These are phyloP conservation scores for Hymenoscyphus repandus DNA, from an alignment of 2,329 filamentous ascomycete species.

Conservation along the genomic window DNA sequence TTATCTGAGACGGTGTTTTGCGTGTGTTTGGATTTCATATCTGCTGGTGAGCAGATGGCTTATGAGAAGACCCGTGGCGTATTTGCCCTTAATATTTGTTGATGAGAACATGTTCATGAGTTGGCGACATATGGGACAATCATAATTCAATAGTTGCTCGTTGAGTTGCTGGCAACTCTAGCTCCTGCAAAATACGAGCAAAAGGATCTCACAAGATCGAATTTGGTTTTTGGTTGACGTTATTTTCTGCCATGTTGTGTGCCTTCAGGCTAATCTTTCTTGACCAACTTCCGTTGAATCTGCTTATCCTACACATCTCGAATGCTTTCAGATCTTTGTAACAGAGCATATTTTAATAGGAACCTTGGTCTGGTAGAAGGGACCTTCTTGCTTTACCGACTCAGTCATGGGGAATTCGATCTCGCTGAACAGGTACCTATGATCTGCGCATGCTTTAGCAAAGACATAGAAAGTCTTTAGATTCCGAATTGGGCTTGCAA, in stretches of 20 bases:
- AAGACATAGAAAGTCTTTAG: slow-evolving; percentile 63
- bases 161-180: background rate
- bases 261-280: too few species aligned
- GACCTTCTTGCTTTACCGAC: slow-evolving; percentile 46
- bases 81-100: too few species aligned
- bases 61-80: too few species aligned
- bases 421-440: slow-evolving; percentile 38
- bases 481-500: slow-evolving; percentile 68
- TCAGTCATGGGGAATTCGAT: slow-evolving; percentile 38
- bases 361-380: slow-evolving; percentile 58
- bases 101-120: too few species aligned
- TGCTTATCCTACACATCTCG: too few species aligned
- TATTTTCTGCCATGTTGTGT: too few species aligned
- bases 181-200: background rate
- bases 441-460: slow-evolving; percentile 44
- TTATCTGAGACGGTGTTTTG: too few species aligned
- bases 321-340: slow-evolving; percentile 14
- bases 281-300: too few species aligned
- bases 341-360: slow-evolving; percentile 53
- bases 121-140: background rate
- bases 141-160: background rate
- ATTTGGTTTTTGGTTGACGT: too few species aligned
- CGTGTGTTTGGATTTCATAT: too few species aligned
- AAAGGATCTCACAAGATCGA: background rate
- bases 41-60: too few species aligned